Conservation (phyloP, 164 flowering plant genomes). For the Berberis thunbergii region DNA sequence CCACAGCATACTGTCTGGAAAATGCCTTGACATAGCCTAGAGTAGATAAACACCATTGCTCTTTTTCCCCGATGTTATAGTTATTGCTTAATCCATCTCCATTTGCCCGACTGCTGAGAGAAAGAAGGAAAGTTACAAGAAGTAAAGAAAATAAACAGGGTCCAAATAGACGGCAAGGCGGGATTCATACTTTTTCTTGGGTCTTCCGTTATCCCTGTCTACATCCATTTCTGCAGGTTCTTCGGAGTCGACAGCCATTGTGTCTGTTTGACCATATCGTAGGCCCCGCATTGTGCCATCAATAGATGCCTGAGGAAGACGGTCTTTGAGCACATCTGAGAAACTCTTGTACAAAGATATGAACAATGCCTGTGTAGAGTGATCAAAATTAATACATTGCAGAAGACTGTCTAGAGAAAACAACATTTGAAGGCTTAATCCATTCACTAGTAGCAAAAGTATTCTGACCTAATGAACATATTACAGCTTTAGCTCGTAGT, state of each 20-base stretch:
- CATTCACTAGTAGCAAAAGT: no score
- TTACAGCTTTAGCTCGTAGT: no score
- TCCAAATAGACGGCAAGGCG: not conserved
- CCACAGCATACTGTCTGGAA: conserved; percentile 86
- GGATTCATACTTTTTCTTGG: conserved; percentile 38
- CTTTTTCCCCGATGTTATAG: conserved; percentile 58
- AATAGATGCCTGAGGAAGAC: conserved; percentile 45
- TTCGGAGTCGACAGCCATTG: conserved; percentile 60
- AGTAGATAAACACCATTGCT: conserved; percentile 85
- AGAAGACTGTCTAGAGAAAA: not conserved
- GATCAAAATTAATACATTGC: conserved; percentile 3
- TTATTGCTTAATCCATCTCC: conserved; percentile 26
- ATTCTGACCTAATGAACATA: no score
- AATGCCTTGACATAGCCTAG: conserved; percentile 86
- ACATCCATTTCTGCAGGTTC: conserved; percentile 64
- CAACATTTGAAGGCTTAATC: no score
- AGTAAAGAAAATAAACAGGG: not conserved
- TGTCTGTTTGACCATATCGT: conserved; percentile 32
- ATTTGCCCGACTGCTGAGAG: conserved; percentile 38
- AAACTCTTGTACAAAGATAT: conserved; percentile 63
- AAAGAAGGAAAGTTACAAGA: conserved; percentile 1
- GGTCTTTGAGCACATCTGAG: conserved; percentile 58
- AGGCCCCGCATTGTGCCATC: conserved; percentile 35
- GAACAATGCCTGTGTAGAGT: conserved; percentile 55
- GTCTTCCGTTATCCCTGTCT: conserved; percentile 51